Base-by-base conservation (phyloP, 345 rosid genomes). In the Eutrema heterophyllum region DNA sequence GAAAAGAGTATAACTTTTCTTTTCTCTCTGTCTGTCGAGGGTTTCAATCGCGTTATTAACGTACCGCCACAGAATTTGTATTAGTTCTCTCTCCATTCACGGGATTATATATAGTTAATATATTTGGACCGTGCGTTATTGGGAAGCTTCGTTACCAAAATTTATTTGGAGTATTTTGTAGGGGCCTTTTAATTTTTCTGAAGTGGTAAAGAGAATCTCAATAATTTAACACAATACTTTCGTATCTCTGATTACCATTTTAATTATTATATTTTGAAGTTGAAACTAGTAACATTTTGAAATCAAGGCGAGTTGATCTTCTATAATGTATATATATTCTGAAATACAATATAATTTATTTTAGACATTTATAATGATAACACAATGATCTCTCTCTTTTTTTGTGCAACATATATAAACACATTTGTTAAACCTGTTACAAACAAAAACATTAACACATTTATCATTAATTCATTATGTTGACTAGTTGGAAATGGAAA, bases 31-130 rank as follows among this genome's bases (percentile, higher is more conserved):
- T 57, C 67, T 52, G 45, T 15, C 57, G 3, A 7, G 10, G 7
- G 35, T 15, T 54, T 13, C 5, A 55, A 59, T 26, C 68, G 61
- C 68, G 68, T 60, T 71, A 12, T 30, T 52, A 40, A 51, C 74
- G 79, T 61, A 26, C 4, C 9, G 43, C 73, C 69, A 61, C 70
- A 33, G 26, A 56, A 43, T 33, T 16, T 53, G 44, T 15, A 44
- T 46, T 43, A 9, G 8, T 4, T 9, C 2, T 55, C 7, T 27
- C 44, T 56, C 15, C 52, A 4, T 38, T 39, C n/a, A 49, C 33
- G 49, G 60, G 38, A 2, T 64, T 67, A 67, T 74, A 21, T 21
- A 49, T 67, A 57, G 51, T 40, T 14, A 4, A 16, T 44, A 14
- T 49, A 13, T 49, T 39, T 1, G 53, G 66, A 21, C 4, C n/a